These are phyloP conservation scores for Stephanodiscus triporus DNA, from an alignment of 108 stramenopile genomes.

Conservation along the genomic window DNA sequence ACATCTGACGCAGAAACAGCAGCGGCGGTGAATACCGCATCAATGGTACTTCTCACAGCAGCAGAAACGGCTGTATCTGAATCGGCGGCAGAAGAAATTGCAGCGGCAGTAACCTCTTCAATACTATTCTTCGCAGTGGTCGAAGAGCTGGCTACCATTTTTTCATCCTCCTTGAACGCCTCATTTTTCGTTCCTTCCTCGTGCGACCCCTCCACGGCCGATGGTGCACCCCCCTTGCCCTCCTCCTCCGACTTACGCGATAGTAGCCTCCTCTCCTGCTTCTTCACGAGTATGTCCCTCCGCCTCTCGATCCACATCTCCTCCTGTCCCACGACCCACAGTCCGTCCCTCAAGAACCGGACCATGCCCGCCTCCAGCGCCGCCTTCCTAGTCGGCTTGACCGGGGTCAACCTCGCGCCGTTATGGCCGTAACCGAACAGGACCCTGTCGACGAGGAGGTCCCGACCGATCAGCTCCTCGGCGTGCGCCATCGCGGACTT, in stretches of 20 bases:
- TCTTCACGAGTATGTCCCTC: conserved; percentile 34
- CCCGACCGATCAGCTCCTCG: conserved; percentile 48
- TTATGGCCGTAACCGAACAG: conserved; percentile 66
- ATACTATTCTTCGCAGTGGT: too few species aligned
- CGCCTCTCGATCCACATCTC: conserved; percentile 73
- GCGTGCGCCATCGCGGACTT: conserved; percentile 75
- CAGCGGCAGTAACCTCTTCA: too few species aligned
- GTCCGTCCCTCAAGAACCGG: conserved; percentile 81
- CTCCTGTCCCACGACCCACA: conserved; percentile 91
- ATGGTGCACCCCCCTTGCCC: background rate
- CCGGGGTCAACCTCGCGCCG: conserved; percentile 62
- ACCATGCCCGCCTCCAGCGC: conserved; percentile 76
- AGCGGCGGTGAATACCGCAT: too few species aligned
- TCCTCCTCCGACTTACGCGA: conserved; percentile 12
- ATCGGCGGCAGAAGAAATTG: too few species aligned
- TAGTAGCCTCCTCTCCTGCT: conserved; percentile 23
- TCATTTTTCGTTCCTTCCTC: background rate
- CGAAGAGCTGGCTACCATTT: background rate
- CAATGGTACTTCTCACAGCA: too few species aligned
- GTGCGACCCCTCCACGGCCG: conserved; percentile 6
- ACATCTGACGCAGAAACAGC: too few species aligned
- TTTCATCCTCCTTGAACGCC: background rate
- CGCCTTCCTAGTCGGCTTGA: conserved; percentile 59
- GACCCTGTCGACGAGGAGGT: conserved; percentile 67
- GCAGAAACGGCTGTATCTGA: too few species aligned